These are phyloP conservation scores for Periconia macrospinosa DNA, from an alignment of 2,329 filamentous ascomycete genomes.

Conservation along the genomic window DNA sequence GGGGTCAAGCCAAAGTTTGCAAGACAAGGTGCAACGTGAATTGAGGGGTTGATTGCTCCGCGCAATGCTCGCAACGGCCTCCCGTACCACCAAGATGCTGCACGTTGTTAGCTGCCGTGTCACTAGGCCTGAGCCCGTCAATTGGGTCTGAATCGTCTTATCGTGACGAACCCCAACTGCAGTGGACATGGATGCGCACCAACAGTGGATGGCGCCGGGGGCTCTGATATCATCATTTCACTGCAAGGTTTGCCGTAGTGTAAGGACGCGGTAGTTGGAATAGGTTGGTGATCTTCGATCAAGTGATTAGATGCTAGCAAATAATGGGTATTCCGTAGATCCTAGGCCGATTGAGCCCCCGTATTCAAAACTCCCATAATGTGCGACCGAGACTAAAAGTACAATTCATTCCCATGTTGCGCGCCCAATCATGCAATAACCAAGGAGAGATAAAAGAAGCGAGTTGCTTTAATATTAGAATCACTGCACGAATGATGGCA, in stretches of 20 bases:
- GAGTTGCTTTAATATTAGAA: constrained; percentile 41
- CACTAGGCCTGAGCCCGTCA: not conserved
- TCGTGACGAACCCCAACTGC: not conserved
- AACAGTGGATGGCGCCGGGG: not conserved
- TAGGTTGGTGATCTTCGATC: constrained; percentile 11
- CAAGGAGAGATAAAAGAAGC: constrained; percentile 19
- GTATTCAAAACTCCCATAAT: constrained; percentile 11
- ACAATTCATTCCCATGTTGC: constrained; percentile 20
- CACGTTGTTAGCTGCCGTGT: constrained; percentile 2
- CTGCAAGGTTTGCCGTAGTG: constrained; percentile 3
- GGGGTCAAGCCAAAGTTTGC: not conserved
- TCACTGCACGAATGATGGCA: constrained; percentile 23
- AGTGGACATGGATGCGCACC: not conserved
- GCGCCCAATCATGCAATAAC: constrained; percentile 36
- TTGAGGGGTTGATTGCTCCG: constrained; percentile 2
- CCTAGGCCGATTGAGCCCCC: constrained; percentile 12
- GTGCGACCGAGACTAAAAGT: constrained; percentile 17
- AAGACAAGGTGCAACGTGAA: not conserved
- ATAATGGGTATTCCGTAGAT: constrained; percentile 21
- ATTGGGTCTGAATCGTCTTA: not conserved
- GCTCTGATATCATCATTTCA: constrained; percentile 5
- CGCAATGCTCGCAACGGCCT: not conserved
- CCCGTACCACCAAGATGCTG: constrained; percentile 1
- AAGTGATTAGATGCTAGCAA: constrained; percentile 14
- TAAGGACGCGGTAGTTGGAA: not conserved